A percentile compares a stretch with the other conserved stretches of the same genome.
phyloP scores from a whole-genome alignment of 352 stramenopile genomes.

The Globisporangium cystogenes region DNA sequence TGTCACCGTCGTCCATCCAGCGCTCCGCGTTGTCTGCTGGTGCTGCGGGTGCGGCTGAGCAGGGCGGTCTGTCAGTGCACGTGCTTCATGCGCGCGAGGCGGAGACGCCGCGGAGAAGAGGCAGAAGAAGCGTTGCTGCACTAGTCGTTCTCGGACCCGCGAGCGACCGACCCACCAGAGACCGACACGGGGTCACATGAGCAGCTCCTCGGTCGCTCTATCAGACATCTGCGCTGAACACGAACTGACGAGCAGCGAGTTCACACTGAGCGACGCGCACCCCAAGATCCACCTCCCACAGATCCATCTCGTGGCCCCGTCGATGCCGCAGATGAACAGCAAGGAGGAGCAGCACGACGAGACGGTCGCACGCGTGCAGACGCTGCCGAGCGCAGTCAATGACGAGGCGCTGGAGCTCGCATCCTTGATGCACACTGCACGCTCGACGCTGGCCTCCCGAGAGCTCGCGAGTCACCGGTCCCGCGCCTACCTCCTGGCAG shows the following conservation, averaged over 20 bases:
- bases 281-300: not conserved
- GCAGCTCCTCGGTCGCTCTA: not conserved
- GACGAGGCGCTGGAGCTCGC: not conserved
- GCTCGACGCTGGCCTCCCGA: not conserved
- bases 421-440: too few species aligned
- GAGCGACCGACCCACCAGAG: not conserved
- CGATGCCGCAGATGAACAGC: not conserved
- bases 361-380: not conserved
- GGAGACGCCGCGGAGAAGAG: too few species aligned
- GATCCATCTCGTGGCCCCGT: not conserved
- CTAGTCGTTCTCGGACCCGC: not conserved
- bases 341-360: slow-evolving; percentile 1
- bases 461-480: not conserved
- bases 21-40: too few species aligned
- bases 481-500: not conserved
- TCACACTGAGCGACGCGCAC: not conserved
- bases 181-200: not conserved
- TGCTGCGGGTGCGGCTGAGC: too few species aligned
- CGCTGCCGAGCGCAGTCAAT: slow-evolving; percentile 5
- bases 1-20: too few species aligned
- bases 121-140: too few species aligned
- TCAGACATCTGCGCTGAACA: not conserved
- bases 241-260: not conserved
- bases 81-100: too few species aligned
- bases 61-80: too few species aligned